Conservation (phyloP, 345 rosid species). For the Psidium guajava region DNA sequence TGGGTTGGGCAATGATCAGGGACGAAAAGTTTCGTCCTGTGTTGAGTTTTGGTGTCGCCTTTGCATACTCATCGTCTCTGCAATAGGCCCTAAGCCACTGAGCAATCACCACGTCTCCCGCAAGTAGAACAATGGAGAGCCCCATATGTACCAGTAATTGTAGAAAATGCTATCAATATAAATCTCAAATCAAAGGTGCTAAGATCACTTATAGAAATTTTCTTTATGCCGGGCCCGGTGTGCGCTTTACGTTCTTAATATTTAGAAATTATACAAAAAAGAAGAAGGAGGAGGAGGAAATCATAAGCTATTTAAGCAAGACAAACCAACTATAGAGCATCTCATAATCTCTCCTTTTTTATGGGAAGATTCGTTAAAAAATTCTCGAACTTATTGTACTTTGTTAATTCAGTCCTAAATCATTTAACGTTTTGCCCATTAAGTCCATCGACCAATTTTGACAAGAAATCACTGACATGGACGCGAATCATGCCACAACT, state of each 20-base stretch:
- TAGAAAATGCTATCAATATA: no score
- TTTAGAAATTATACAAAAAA: neutral
- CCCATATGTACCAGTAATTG: no score
- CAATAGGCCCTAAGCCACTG: neutral
- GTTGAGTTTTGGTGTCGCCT: neutral
- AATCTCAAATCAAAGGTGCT: neutral
- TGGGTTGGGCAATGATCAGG: no score
- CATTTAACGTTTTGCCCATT: neutral
- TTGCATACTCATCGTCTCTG: neutral
- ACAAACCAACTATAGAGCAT: neutral
- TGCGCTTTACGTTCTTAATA: neutral
- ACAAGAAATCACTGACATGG: neutral
- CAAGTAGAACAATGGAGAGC: no score
- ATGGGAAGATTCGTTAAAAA: neutral
- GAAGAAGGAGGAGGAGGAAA: neutral
- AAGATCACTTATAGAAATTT: neutral
- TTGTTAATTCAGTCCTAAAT: neutral
- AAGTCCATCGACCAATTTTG: neutral
- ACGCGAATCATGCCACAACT: no score
- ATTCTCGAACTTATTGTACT: neutral
- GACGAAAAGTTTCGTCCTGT: no score
- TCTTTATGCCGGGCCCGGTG: neutral
- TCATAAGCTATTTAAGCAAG: neutral
- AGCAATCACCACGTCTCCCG: no score
- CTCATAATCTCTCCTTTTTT: no score